phyloP scores from a whole-genome alignment of 345 rosid species.

The Tarenaya hassleriana region DNA sequence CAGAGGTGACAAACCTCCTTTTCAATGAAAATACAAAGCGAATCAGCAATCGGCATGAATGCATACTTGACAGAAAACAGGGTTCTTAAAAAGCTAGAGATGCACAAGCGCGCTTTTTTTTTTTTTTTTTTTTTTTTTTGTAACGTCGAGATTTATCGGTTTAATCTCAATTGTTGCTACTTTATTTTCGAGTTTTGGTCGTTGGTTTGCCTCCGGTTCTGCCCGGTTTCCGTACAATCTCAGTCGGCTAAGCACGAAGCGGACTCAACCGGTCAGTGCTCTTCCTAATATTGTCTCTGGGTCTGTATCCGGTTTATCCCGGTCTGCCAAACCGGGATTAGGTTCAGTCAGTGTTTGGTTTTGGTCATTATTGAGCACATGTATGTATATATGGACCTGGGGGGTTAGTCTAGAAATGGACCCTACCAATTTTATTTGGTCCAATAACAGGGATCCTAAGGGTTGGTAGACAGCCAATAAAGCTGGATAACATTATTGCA shows the following conservation, averaged over 20 bases:
- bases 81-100: not conserved
- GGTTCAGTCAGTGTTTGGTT: not conserved
- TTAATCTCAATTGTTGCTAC: conserved; percentile 10
- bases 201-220: no score
- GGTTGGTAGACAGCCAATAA: no score
- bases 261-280: no score
- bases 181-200: not conserved
- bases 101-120: not conserved
- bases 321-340: conserved; percentile 3
- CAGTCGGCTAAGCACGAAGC: no score
- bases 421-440: no score
- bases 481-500: no score
- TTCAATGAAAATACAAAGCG: not conserved
- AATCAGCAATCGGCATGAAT: not conserved
- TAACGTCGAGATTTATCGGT: conserved; percentile 8
- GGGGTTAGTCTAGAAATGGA: no score
- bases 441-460: no score
- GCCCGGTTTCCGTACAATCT: no score
- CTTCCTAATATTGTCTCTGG: no score
- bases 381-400: no score
- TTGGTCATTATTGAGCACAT: not conserved
- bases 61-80: conserved; percentile 8
- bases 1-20: conserved; percentile 2
- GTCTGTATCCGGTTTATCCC: not conserved
- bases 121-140: conserved; percentile 24